phyloP scores from a whole-genome alignment of 1,284 basidiomycete species.

The Inonotus obliquus region DNA sequence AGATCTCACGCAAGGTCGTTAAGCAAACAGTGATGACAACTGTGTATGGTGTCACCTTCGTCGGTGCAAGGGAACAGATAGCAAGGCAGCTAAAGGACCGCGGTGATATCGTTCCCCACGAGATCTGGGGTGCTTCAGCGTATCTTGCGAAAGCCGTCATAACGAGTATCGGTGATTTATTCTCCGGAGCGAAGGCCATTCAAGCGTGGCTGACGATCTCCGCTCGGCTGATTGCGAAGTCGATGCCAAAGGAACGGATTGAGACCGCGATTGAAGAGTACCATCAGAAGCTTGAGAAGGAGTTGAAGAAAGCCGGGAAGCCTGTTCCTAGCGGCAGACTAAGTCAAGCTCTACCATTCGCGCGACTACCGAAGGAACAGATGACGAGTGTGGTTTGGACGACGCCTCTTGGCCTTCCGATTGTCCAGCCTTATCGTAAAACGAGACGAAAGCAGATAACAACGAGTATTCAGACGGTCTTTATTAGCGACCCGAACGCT shows the following conservation, averaged over 20 bases:
- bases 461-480: constrained; percentile 89
- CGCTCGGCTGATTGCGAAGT: constrained; percentile 85
- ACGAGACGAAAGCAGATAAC: constrained; percentile 76
- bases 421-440: constrained; percentile 96
- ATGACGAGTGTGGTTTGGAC: constrained; percentile 99
- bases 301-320: constrained; percentile 16
- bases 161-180: constrained; percentile 87
- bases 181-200: constrained; percentile 87
- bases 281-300: constrained; percentile 21
- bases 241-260: constrained; percentile 77
- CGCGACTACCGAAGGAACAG: constrained; percentile 73
- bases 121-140: constrained; percentile 70
- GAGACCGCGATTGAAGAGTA: constrained; percentile 39
- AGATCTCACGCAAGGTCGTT: constrained; percentile 91
- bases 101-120: constrained; percentile 69
- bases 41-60: constrained; percentile 96
- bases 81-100: constrained; percentile 83
- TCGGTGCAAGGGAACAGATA: constrained; percentile 95
- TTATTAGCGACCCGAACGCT: constrained; percentile 83
- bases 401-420: constrained; percentile 88
- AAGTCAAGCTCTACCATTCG: constrained; percentile 22
- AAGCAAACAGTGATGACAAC: constrained; percentile 99
- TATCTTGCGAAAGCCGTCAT: constrained; percentile 83
- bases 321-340: neutral
- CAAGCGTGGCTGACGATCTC: constrained; percentile 87